Percentiles rank a stretch among this genome's conserved stretches.
These are phyloP conservation scores for Biscogniauxia mediterranea DNA, from an alignment of 2,329 filamentous ascomycete genomes.

Conservation along the genomic window DNA sequence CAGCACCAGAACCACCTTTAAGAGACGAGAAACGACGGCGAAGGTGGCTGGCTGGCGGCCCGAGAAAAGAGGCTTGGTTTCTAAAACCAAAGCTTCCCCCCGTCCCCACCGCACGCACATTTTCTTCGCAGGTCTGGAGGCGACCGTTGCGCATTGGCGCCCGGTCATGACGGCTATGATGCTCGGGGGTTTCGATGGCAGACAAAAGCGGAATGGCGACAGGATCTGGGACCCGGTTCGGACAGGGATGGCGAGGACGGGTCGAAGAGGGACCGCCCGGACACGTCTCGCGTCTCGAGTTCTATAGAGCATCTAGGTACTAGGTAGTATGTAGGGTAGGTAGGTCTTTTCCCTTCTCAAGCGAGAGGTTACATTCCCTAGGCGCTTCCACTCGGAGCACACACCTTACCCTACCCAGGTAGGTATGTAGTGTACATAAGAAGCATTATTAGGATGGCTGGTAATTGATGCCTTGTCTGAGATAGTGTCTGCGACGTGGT, in stretches of 20 bases:
- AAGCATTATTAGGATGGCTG: not conserved
- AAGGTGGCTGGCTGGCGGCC: not conserved
- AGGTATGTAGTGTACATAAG: not conserved
- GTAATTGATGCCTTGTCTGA: not conserved
- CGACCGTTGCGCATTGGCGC: not conserved
- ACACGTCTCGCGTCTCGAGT: constrained; percentile 7
- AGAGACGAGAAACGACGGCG: not conserved
- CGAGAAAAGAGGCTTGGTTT: not conserved
- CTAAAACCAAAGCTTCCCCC: not conserved
- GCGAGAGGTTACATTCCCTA: not conserved
- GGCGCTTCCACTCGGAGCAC: not conserved
- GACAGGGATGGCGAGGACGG: constrained; percentile 2
- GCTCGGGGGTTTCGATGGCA: not conserved
- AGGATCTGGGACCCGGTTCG: not conserved
- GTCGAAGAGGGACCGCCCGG: constrained; percentile 1
- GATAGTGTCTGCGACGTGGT: constrained; percentile 3
- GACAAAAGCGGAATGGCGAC: not conserved
- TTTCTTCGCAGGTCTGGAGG: not conserved
- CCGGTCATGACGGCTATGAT: constrained; percentile 1
- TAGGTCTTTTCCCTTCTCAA: not conserved
- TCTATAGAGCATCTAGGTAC: not conserved
- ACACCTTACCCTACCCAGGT: not conserved
- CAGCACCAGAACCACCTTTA: not conserved
- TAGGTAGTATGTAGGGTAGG: not conserved
- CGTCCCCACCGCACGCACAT: not conserved